Conservation (phyloP, 176 grass and related monocot species). For the Zea luxurians region DNA sequence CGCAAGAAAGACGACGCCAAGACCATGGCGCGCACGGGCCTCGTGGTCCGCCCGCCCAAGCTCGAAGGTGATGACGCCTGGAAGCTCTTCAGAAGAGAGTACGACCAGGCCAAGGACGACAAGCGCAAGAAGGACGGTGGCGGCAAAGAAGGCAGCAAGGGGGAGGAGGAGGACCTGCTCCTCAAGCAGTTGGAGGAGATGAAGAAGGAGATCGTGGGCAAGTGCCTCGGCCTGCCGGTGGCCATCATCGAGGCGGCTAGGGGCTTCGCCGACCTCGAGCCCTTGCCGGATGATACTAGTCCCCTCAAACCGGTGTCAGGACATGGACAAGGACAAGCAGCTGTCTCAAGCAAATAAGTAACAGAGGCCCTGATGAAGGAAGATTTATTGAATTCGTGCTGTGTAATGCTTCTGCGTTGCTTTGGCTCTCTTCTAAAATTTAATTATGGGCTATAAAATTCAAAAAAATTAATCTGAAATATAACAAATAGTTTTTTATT, state of each 20-base stretch:
- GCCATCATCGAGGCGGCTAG: conserved; percentile 47
- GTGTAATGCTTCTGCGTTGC: too few relatives aligned
- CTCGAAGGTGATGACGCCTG: conserved; percentile 1
- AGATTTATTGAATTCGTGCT: too few relatives aligned
- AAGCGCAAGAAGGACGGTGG: background rate
- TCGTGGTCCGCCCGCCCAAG: conserved; percentile 28
- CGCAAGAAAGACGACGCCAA: conserved; percentile 46
- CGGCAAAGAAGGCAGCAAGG: background rate
- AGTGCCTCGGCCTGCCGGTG: conserved; percentile 53
- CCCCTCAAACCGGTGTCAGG: too few relatives aligned
- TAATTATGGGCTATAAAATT: too few relatives aligned
- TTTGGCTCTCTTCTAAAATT: too few relatives aligned
- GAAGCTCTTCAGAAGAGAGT: conserved; percentile 38
- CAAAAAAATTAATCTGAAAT: too few relatives aligned
- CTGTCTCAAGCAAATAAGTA: too few relatives aligned
- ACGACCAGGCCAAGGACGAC: background rate
- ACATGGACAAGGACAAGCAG: too few relatives aligned
- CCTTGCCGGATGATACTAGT: background rate
- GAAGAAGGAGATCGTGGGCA: conserved; percentile 24
- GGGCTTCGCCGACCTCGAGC: conserved; percentile 14
- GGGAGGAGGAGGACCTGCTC: background rate
- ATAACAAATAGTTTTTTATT: too few relatives aligned
- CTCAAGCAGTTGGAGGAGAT: conserved; percentile 12
- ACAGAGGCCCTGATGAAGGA: too few relatives aligned
- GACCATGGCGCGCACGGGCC: conserved; percentile 47